Conservation (phyloP, 2,329 filamentous ascomycete species). For the Blastomyces silverae region DNA sequence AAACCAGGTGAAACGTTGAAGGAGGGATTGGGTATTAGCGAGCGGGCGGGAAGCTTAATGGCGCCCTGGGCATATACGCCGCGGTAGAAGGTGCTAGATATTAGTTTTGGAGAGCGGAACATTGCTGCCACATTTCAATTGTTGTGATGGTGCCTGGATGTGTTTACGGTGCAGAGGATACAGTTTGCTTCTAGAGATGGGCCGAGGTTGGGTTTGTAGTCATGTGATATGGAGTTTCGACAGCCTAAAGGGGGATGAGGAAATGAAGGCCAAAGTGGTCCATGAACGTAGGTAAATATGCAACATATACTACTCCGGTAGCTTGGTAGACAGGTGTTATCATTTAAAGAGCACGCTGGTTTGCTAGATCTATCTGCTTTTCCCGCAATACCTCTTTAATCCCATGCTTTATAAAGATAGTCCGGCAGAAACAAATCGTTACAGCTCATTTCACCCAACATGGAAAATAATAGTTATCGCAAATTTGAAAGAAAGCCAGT, state of each 20-base stretch:
- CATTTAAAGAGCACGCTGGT: neutral
- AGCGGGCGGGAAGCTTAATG: neutral
- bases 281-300: neutral
- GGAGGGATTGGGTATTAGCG: neutral
- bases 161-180: neutral
- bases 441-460: neutral
- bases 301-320: neutral
- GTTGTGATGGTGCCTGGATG: neutral
- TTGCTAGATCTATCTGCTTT: conserved; percentile 3
- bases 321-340: neutral
- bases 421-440: neutral
- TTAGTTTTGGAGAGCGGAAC: conserved; percentile 9
- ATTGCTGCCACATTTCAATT: conserved; percentile 10
- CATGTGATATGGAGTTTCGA: neutral
- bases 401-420: neutral
- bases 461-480: neutral
- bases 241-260: neutral
- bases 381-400: neutral
- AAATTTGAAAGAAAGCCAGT: neutral
- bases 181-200: too few relatives aligned
- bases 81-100: neutral
- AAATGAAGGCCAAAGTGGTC: neutral
- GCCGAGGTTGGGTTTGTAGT: neutral
- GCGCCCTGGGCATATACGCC: neutral
- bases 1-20: too few relatives aligned